Conservation (phyloP, 352 stramenopile genomes). For the Thraustotheca clavata region DNA sequence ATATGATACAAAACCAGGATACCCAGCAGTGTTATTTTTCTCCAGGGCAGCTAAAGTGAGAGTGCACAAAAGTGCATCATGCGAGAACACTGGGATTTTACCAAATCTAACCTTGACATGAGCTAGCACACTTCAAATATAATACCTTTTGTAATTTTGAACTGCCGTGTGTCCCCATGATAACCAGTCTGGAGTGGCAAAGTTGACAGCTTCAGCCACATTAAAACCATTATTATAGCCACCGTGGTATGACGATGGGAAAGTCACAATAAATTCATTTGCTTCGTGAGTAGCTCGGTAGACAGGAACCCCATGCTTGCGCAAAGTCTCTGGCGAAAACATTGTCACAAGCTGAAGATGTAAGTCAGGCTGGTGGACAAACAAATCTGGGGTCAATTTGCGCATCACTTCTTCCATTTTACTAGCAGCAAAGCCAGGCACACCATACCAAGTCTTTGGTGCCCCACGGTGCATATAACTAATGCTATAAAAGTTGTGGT, state of each 20-base stretch:
- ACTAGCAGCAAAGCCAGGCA: conserved; percentile 87
- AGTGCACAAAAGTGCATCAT: conserved; percentile 76
- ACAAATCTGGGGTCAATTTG: conserved; percentile 90
- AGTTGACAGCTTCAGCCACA: conserved; percentile 86
- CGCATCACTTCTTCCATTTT: conserved; percentile 88
- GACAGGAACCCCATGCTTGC: conserved; percentile 86
- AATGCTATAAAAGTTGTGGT: conserved; percentile 99
- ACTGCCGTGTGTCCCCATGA: conserved; percentile 69
- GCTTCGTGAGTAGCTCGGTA: conserved; percentile 92
- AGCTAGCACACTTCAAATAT: not conserved
- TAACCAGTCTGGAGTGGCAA: conserved; percentile 84
- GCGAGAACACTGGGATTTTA: conserved; percentile 80
- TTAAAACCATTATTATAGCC: conserved; percentile 98
- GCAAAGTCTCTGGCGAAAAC: conserved; percentile 63
- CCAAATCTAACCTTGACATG: conserved; percentile 29
- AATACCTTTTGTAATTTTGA: conserved; percentile 41
- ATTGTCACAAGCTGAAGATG: conserved; percentile 89
- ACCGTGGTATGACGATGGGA: conserved; percentile 95
- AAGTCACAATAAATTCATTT: conserved; percentile 98
- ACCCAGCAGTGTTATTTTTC: conserved; percentile 36
- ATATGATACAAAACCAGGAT: conserved; percentile 34
- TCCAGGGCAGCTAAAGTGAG: conserved; percentile 63
- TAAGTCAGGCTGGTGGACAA: conserved; percentile 93
- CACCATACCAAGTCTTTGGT: conserved; percentile 97
- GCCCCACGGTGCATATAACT: conserved; percentile 97